Base-by-base conservation (phyloP, 805 yeast genomes). In the Myxozyma udenii region DNA sequence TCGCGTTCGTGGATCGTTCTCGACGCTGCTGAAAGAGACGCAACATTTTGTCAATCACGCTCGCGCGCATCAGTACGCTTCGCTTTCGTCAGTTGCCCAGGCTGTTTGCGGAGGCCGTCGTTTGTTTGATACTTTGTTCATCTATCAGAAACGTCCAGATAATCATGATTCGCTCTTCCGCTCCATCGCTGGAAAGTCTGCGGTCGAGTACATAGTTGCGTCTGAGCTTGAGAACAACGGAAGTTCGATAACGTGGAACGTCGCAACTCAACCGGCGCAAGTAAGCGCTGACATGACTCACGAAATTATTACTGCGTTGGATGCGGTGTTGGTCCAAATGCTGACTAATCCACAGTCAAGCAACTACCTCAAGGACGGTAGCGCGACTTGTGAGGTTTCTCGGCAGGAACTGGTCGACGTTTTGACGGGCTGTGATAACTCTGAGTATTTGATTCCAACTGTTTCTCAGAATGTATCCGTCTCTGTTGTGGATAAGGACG, bases 41-140 rank as follows among this genome's bases (percentile, higher is more conserved):
- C 60, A 59, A 12, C 11, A 7, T 3, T 12, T 18, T 14, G 22
- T 40, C 16, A 45, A 37, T 23, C 18, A 18, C 4, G 35, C 49
- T 3, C 44, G 44, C 3, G 48, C 32, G 14, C 57, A 51, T 28
- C 52, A 46, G 44, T 44, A 41, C 23, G n/a, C 35, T 12, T 41
- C 55, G 19, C 37, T 55, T 9, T 25, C 41, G 3, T 19, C 14
- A 6, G 49, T 43, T 37, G 48, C 35, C 33, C 33, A 44, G 14
- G 39, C 33, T 3, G 48, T 23, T 2, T 35, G 41, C 7, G 37
- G 30, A 6, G 61, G 56, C 11, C 25, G 41, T 21, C 33, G 46
- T n/a, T n/a, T 49, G 28, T 51, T 61, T 35, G 61, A 61, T 37
- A 61, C 64, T 28, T 42, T 61, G 11, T 61, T 61, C 33, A 26